phyloP scores from a whole-genome alignment of 306 rosid species.

The Phaseolus lunatus region DNA sequence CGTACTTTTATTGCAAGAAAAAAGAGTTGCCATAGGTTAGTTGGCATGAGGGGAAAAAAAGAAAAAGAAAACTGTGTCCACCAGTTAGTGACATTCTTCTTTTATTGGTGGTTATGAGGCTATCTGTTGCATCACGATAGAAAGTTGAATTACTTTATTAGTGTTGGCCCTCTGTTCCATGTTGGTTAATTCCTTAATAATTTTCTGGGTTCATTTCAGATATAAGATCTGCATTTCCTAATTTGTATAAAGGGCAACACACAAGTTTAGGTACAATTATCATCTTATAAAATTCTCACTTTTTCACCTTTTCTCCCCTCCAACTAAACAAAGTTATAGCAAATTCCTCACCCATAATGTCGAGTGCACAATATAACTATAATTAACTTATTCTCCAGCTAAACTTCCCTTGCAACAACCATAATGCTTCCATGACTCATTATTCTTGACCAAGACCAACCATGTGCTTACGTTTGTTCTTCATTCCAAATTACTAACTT shows the following conservation, averaged over 20 bases:
- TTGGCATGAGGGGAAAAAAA: not conserved
- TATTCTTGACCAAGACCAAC: not conserved
- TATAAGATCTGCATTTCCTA: conserved; percentile 9
- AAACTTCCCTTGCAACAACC: conserved; percentile 23
- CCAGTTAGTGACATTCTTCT: conserved; percentile 39
- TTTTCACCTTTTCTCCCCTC: conserved; percentile 33
- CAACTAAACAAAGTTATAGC: conserved; percentile 42
- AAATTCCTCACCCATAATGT: conserved; percentile 19
- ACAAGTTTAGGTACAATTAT: conserved; percentile 44
- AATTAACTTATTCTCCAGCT: conserved; percentile 1
- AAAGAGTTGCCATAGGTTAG: not conserved
- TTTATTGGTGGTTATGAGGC: conserved; percentile 56
- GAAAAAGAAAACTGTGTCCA: conserved; percentile 39
- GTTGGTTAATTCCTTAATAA: conserved; percentile 11
- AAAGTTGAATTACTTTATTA: conserved; percentile 52
- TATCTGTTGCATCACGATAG: conserved; percentile 45
- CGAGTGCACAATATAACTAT: conserved; percentile 29
- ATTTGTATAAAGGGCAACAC: not conserved
- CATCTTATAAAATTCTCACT: conserved; percentile 40
- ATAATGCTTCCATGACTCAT: conserved; percentile 35
- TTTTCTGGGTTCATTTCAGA: conserved; percentile 13
- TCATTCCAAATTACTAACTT: not conserved
- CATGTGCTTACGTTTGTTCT: not conserved
- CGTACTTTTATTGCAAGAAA: not conserved
- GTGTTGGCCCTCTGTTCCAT: conserved; percentile 32